A percentile compares a stretch with the other conserved stretches of the same genome.
phyloP scores from a whole-genome alignment of 345 rosid species.

The Kandelia obovata region DNA sequence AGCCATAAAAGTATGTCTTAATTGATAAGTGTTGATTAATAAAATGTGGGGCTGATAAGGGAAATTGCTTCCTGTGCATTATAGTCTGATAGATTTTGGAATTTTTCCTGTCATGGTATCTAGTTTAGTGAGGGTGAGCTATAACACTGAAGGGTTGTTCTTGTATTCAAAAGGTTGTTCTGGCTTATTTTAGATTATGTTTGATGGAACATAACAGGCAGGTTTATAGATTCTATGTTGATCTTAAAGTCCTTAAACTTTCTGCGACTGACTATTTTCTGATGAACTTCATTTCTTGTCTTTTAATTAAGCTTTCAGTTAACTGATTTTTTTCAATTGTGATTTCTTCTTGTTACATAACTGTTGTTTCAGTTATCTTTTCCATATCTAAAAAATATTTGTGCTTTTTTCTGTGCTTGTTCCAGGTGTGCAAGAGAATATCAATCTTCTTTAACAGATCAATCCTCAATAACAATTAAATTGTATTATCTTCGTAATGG shows the following conservation, averaged over 20 bases:
- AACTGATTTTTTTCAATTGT: not conserved
- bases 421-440: constrained; percentile 87
- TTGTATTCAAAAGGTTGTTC: not conserved
- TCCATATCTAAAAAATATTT: not conserved
- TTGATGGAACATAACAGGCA: not conserved
- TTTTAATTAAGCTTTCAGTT: not conserved
- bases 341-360: not conserved
- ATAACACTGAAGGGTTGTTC: no score
- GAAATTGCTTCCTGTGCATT: no score
- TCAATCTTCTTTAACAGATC: constrained; percentile 45
- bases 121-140: no score
- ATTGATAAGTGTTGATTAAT: no score
- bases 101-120: no score
- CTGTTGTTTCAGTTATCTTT: not conserved
- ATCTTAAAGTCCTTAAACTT: no score
- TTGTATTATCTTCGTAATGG: constrained; percentile 88
- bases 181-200: not conserved
- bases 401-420: constrained; percentile 9
- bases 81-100: no score
- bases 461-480: constrained; percentile 62
- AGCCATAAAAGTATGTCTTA: no score
- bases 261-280: no score
- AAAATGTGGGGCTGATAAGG: no score
- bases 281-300: no score
- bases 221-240: not conserved